These are phyloP conservation scores for Eucalyptus rudis DNA, from an alignment of 345 rosid species.

Conservation along the genomic window DNA sequence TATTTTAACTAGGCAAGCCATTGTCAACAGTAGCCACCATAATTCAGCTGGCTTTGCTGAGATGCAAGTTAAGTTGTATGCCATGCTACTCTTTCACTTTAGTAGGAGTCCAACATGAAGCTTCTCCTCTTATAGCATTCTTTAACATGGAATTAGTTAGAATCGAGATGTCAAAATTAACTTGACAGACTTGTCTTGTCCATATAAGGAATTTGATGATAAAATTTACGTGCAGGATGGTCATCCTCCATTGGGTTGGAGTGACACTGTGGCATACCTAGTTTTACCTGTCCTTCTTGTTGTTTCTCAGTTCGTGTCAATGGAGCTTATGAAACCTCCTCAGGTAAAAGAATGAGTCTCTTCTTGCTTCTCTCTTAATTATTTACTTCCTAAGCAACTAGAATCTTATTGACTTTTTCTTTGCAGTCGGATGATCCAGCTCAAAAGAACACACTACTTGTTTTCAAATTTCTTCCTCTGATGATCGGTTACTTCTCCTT, in stretches of 20 bases:
- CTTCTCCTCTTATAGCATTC: background rate
- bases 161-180: background rate
- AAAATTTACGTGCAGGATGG: slow-evolving; percentile 55
- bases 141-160: background rate
- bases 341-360: slow-evolving; percentile 37
- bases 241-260: slow-evolving; percentile 97
- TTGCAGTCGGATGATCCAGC: slow-evolving; percentile 91
- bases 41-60: background rate
- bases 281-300: slow-evolving; percentile 95
- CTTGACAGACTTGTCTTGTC: background rate
- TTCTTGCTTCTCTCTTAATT: background rate
- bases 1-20: background rate
- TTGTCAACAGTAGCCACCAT: background rate
- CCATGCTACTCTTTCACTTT: background rate
- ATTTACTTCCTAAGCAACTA: background rate
- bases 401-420: background rate
- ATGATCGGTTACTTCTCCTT: slow-evolving; percentile 98
- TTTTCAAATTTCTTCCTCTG: slow-evolving; percentile 94
- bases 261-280: slow-evolving; percentile 86
- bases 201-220: background rate
- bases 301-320: slow-evolving; percentile 75
- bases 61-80: background rate
- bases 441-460: slow-evolving; percentile 88
- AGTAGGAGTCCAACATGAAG: background rate
- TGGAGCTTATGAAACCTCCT: slow-evolving; percentile 99